Evolutionary conservation across 257 asterid species (phyloP).

Genomic region (Coffea eugenioides): DNA sequence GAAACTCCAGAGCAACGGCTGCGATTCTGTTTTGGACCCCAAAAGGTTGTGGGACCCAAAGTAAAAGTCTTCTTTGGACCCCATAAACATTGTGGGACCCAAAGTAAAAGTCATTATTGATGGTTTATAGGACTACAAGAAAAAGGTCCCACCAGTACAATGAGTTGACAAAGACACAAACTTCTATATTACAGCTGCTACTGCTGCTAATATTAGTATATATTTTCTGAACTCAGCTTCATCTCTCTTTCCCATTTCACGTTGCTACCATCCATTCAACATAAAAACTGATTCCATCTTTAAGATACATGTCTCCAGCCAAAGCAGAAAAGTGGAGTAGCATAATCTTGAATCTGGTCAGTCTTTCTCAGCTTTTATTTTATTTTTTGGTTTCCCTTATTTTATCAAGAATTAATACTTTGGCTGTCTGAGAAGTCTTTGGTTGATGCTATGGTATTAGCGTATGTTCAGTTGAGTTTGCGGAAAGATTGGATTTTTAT

Average conservation of each 20-base stretch:
- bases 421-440: not conserved
- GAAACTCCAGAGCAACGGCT: not conserved
- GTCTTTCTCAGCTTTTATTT: not conserved
- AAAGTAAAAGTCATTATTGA: not conserved
- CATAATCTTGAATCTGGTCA: slow-evolving; percentile 12
- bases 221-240: no score
- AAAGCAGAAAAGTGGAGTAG: not conserved
- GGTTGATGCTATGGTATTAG: not conserved
- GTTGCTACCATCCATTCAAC: not conserved
- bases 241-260: no score
- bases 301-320: not conserved
- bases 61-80: not conserved
- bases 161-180: slow-evolving; percentile 13
- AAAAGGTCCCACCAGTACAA: not conserved
- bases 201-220: not conserved
- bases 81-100: not conserved
- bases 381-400: not conserved
- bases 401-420: not conserved
- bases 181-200: not conserved
- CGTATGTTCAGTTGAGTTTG: not conserved
- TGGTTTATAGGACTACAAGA: not conserved
- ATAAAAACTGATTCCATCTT: not conserved
- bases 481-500: not conserved
- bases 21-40: not conserved
- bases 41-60: not conserved